These are phyloP conservation scores for Phytophthora melonis DNA, from an alignment of 352 stramenopile genomes.

Conservation along the genomic window DNA sequence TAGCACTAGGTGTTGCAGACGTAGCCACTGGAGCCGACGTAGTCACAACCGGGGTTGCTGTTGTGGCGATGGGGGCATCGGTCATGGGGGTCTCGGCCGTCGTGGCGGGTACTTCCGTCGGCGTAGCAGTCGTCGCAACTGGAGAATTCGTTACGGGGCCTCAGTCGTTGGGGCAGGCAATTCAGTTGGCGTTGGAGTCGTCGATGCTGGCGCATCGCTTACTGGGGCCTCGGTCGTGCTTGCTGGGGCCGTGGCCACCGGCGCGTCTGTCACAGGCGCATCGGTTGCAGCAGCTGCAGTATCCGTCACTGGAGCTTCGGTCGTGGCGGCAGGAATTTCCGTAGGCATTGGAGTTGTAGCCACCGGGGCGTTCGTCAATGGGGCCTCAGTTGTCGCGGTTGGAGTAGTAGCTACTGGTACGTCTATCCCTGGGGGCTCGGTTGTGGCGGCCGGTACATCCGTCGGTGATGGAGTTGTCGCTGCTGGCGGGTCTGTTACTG, in stretches of 20 bases:
- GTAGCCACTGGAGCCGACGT: neutral
- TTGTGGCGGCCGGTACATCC: neutral
- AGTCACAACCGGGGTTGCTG: neutral
- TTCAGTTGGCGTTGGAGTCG: no score
- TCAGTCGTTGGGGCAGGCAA: no score
- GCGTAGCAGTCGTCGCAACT: neutral
- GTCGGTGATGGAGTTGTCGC: neutral
- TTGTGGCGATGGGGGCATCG: neutral
- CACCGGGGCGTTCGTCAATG: neutral
- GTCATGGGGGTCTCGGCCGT: neutral
- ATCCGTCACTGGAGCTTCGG: no score
- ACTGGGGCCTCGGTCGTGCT: no score
- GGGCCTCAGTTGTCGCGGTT: constrained; percentile 7
- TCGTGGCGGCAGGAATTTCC: no score
- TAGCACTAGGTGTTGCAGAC: neutral
- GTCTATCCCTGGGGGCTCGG: neutral
- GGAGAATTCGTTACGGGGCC: no score
- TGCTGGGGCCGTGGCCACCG: no score
- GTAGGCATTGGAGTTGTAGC: no score
- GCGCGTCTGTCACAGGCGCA: no score
- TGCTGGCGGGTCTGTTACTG: neutral
- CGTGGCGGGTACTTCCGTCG: no score
- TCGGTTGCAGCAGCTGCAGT: no score
- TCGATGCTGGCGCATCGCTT: no score
- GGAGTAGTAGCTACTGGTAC: neutral